phyloP scores from a whole-genome alignment of 768 basidiomycete species.

The Phylloporus sp. region DNA sequence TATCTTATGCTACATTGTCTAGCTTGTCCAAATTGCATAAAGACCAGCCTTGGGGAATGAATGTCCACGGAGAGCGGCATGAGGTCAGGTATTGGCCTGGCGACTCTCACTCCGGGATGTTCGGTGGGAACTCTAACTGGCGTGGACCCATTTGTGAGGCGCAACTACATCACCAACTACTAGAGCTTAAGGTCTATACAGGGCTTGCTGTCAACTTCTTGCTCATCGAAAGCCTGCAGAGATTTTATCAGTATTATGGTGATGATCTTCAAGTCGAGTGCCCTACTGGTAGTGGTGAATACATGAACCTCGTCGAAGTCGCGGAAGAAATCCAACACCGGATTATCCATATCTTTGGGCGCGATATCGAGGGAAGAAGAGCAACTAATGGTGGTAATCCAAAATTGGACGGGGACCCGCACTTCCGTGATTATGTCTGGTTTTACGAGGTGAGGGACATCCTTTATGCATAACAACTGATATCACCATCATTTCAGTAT shows the following conservation, averaged over 20 bases:
- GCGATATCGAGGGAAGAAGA: conserved; percentile 79
- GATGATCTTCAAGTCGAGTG: conserved; percentile 92
- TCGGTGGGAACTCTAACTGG: conserved; percentile 98
- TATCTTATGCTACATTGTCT: conserved; percentile 9
- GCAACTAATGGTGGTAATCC: conserved; percentile 90
- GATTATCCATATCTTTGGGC: conserved; percentile 98
- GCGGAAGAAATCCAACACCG: conserved; percentile 99
- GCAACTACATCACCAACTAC: neutral
- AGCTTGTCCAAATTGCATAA: conserved; percentile 89
- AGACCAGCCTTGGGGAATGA: conserved; percentile 91
- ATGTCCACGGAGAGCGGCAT: conserved; percentile 88
- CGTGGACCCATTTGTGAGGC: conserved; percentile 80
- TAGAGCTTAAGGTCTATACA: conserved; percentile 22
- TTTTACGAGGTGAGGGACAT: conserved; percentile 75
- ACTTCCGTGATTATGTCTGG: conserved; percentile 96
- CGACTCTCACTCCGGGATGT: conserved; percentile 96
- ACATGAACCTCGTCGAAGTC: conserved; percentile 90
- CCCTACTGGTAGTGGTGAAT: conserved; percentile 95
- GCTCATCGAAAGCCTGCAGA: conserved; percentile 91
- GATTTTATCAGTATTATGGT: conserved; percentile 98
- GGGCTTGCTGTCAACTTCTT: conserved; percentile 97
- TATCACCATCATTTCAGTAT: conserved; percentile 46
- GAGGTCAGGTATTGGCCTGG: conserved; percentile 98
- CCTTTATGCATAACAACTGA: conserved; percentile 1
- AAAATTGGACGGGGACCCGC: conserved; percentile 84